Evolutionary conservation across 768 basidiomycete genomes (phyloP), one percentile per base, ranked within the genome.

Genomic region (Collybia sordida): DNA sequence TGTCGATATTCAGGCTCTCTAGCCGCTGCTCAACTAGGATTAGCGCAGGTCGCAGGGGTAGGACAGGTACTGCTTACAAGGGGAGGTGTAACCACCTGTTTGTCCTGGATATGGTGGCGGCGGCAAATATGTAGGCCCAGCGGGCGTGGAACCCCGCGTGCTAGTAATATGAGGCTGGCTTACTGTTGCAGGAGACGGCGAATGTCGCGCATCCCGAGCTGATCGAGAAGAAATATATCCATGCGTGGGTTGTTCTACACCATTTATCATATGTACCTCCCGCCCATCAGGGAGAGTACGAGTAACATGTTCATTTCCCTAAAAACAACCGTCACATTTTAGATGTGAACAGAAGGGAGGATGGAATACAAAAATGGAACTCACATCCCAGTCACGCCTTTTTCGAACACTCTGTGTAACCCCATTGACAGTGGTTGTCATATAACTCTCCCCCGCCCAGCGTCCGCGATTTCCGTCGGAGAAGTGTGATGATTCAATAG

Each of bases 261-360:
- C 89, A 50, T 92, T 90, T 58, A 92, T 71, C 14, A 80, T 85
- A 58, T 76, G 74, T 2, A 81, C 69, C 59, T 87, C 75, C 37
- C 79, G 78, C 7, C 89, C 89, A 47, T 90, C 86, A 4, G 83
- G 79, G 49, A 77, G 79, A 6, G 74, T 82, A 45, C 82, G 80
- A 11, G 78, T 83, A 41, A 86, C 70, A 62, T 90, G 86, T 58
- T 88, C 86, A 55, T 88, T 88, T 2, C 89, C 89, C 88, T 91
- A 53, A 2, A 39, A 21, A 19, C 15, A 42, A 17, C 35, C 6
- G n/a, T 15, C n/a, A 27, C 22, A 39, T 15, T 28, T 42, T 3
- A 56, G 25, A 49, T 50, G 39, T 31, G 31, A 12, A 37, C 60
- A 48, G 43, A 42, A 57, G 27, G 24, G 35, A 46, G 47, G 43